Evolutionary conservation across 1,284 basidiomycete genomes (phyloP).

Genomic region (Fomitiporia mediterranea): DNA sequence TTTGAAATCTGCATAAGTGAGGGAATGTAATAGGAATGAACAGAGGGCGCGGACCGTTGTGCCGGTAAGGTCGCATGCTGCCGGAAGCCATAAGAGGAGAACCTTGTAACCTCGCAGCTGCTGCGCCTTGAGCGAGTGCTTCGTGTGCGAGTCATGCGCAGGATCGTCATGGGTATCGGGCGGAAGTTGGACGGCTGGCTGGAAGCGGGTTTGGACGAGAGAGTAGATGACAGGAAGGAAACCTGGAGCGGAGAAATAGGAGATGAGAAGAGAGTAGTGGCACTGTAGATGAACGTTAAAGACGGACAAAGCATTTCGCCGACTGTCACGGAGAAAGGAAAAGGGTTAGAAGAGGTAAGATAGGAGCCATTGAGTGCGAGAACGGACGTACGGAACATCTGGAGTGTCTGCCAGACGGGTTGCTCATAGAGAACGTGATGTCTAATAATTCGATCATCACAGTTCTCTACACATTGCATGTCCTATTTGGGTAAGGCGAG

Average conservation of each 20-base stretch:
- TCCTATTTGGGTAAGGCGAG: slow-evolving; percentile 45
- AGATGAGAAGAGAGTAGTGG: slow-evolving; percentile 17
- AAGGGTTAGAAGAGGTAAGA: slow-evolving; percentile 24
- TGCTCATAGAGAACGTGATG: slow-evolving; percentile 79
- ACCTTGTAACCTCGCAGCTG: slow-evolving; percentile 63
- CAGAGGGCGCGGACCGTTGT: slow-evolving; percentile 61
- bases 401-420: slow-evolving; percentile 90
- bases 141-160: slow-evolving; percentile 31
- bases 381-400: slow-evolving; percentile 76
- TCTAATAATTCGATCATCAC: slow-evolving; percentile 50
- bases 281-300: slow-evolving; percentile 23
- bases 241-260: slow-evolving; percentile 43
- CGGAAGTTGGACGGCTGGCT: slow-evolving; percentile 51
- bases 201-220: slow-evolving; percentile 46
- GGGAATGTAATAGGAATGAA: slow-evolving; percentile 20
- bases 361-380: slow-evolving; percentile 22
- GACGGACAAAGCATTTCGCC: slow-evolving; percentile 88
- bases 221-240: slow-evolving; percentile 79
- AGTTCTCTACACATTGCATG: slow-evolving; percentile 95
- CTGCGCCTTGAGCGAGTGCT: slow-evolving; percentile 31
- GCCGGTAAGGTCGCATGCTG: slow-evolving; percentile 80
- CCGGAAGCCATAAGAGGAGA: slow-evolving; percentile 82
- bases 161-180: slow-evolving; percentile 42
- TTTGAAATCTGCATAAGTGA: slow-evolving; percentile 23
- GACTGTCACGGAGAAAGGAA: slow-evolving; percentile 50